These are phyloP conservation scores for Pisolithus orientalis DNA, from an alignment of 768 basidiomycete species.

Conservation along the genomic window DNA sequence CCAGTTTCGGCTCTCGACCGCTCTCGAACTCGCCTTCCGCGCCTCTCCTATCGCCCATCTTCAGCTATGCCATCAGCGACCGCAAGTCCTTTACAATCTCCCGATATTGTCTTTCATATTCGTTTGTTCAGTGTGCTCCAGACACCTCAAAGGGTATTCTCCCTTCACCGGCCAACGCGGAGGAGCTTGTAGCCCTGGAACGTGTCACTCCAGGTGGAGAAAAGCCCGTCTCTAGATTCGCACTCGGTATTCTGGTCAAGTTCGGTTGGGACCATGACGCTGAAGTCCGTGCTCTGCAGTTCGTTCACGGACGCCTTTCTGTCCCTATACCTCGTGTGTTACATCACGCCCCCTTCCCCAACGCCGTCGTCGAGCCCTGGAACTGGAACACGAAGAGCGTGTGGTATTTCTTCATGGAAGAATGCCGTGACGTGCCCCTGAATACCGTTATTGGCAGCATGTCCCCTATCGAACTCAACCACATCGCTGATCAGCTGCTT, in stretches of 20 bases:
- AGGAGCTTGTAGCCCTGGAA: not conserved
- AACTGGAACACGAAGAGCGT: slow-evolving; percentile 4
- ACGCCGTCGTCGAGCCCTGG: not conserved
- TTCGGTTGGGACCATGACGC: not conserved
- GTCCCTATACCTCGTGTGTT: slow-evolving; percentile 1
- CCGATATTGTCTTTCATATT: not conserved
- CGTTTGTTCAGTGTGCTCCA: not conserved
- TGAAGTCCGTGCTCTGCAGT: slow-evolving; percentile 1
- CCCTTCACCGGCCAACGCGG: not conserved
- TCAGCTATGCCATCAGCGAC: not conserved
- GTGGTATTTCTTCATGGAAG: slow-evolving; percentile 27
- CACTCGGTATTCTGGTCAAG: slow-evolving; percentile 1
- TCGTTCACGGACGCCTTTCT: not conserved
- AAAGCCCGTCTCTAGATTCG: not conserved
- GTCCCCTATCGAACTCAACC: slow-evolving; percentile 14
- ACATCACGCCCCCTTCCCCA: slow-evolving; percentile 3
- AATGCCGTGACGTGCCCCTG: slow-evolving; percentile 19
- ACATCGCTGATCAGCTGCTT: slow-evolving; percentile 18
- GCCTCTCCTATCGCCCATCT: too few species aligned
- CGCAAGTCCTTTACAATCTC: not conserved
- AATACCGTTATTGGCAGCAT: slow-evolving; percentile 20
- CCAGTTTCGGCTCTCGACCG: too few species aligned
- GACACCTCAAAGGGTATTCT: not conserved
- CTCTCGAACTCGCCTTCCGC: too few species aligned
- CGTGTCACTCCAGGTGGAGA: not conserved